These are phyloP conservation scores for Cydonia oblonga DNA, from an alignment of 331 rosid species.

Conservation along the genomic window DNA sequence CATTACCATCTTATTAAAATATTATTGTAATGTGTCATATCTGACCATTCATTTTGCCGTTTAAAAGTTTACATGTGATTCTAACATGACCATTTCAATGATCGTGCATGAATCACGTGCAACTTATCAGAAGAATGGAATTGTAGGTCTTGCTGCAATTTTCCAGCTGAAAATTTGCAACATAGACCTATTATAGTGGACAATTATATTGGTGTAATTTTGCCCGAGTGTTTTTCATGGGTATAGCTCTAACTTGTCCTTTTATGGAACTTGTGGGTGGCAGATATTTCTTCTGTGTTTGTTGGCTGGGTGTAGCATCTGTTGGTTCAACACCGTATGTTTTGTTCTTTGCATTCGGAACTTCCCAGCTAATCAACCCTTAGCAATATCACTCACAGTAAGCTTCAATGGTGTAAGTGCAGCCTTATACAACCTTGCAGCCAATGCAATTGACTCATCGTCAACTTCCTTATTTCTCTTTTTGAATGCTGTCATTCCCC, in stretches of 20 bases:
- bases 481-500: constrained; percentile 68
- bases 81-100: not conserved
- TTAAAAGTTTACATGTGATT: not conserved
- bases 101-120: not conserved
- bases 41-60: no score
- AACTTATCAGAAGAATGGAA: no score
- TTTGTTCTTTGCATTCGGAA: constrained; percentile 85
- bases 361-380: constrained; percentile 67
- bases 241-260: not conserved
- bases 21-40: not conserved
- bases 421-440: constrained; percentile 84
- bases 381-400: constrained; percentile 83
- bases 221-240: not conserved
- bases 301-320: constrained; percentile 83
- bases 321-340: constrained; percentile 99
- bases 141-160: not conserved
- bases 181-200: not conserved
- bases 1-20: not conserved
- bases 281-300: constrained; percentile 68
- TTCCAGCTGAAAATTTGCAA: not conserved
- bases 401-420: constrained; percentile 97
- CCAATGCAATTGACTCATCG: constrained; percentile 60
- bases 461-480: constrained; percentile 49
- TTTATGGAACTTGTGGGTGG: not conserved
- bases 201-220: not conserved